Evolutionary conservation across 139 green algal species (phyloP).

Genomic region (Chlamydomonas incerta): DNA sequence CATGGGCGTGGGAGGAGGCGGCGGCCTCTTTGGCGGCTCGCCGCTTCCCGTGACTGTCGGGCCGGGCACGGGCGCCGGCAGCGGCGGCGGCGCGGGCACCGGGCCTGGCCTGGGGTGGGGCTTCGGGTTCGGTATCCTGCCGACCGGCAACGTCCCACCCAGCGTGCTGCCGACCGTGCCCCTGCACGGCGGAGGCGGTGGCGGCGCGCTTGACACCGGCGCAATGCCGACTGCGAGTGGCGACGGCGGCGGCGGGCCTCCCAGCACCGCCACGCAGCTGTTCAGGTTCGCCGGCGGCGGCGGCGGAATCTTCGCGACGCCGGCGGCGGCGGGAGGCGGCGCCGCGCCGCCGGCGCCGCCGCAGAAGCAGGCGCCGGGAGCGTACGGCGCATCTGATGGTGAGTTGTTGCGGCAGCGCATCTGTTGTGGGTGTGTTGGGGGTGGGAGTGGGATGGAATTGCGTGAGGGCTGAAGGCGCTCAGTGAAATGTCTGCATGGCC

Average conservation of each 20-base stretch:
- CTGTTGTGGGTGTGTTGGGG: no score
- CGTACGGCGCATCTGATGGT: background rate
- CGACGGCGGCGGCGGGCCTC: background rate
- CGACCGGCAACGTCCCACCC: background rate
- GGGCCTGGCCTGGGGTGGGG: background rate
- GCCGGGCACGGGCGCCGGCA: background rate
- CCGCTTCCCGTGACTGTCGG: background rate
- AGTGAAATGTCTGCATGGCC: no score
- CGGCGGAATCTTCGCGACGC: slow-evolving; percentile 52
- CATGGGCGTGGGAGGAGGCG: background rate
- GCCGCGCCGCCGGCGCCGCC: slow-evolving; percentile 41
- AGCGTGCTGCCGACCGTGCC: background rate
- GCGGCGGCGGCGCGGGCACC: background rate
- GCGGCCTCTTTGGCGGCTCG: background rate
- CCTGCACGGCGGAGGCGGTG: background rate
- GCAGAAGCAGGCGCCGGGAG: slow-evolving; percentile 24
- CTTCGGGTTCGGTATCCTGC: background rate
- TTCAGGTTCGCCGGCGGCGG: slow-evolving; percentile 16
- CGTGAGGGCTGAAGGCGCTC: no score
- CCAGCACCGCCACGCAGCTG: background rate
- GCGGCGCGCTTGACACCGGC: background rate
- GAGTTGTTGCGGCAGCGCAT: no score
- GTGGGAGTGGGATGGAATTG: no score
- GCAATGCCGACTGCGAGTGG: background rate
- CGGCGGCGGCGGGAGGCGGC: slow-evolving; percentile 26